phyloP scores from a whole-genome alignment of 306 rosid species.

The Sesbania bispinosa region DNA sequence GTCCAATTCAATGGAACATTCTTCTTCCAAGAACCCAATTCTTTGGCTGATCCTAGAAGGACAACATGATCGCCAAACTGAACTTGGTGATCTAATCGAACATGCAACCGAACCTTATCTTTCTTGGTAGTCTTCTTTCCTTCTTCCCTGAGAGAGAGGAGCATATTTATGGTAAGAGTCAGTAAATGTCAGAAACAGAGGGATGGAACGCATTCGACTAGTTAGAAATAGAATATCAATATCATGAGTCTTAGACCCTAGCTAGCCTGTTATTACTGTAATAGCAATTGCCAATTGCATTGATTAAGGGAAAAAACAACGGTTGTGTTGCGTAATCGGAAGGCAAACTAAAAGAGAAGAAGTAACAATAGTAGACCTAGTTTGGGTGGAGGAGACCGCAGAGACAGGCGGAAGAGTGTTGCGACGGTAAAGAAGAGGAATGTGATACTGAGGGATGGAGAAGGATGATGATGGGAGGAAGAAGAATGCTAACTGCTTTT shows the following conservation, averaged over 20 bases:
- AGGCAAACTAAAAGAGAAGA: neutral
- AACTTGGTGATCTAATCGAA: constrained; percentile 79
- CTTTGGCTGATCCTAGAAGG: constrained; percentile 68
- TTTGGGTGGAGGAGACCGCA: constrained; percentile 29
- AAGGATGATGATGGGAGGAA: neutral
- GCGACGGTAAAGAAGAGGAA: constrained; percentile 12
- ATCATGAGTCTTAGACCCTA: too few relatives aligned
- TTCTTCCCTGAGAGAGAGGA: constrained; percentile 50
- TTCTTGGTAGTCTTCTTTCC: constrained; percentile 19
- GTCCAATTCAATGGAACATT: constrained; percentile 66
- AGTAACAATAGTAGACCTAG: neutral
- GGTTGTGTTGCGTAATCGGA: neutral
- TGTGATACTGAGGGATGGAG: neutral
- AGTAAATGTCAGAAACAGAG: neutral
- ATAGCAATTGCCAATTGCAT: too few relatives aligned
- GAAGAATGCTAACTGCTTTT: constrained; percentile 15
- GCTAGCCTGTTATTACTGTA: neutral
- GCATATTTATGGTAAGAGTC: neutral
- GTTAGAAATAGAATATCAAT: too few relatives aligned
- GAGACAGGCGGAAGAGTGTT: neutral
- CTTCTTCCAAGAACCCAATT: constrained; percentile 81
- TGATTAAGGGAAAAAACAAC: neutral
- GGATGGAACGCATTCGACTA: too few relatives aligned
- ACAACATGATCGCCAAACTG: constrained; percentile 72
- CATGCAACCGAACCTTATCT: constrained; percentile 46